These are phyloP conservation scores for Trichoderma arundinaceum DNA, from an alignment of 2,329 filamentous ascomycete species.

Conservation along the genomic window DNA sequence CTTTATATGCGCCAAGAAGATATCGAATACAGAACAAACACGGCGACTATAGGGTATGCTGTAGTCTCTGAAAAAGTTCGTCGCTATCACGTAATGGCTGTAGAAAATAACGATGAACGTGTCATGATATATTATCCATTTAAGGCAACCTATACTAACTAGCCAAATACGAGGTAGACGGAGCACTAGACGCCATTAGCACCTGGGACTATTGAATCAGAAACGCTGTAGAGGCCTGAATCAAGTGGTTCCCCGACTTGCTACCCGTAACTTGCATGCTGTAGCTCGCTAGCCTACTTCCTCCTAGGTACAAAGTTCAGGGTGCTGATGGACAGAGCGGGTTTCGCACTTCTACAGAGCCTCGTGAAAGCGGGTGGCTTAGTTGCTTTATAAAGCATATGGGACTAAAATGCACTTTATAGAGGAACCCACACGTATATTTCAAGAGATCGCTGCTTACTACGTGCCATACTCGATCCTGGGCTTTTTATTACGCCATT, in stretches of 20 bases:
- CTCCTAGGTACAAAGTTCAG: neutral
- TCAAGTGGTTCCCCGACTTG: too few relatives aligned
- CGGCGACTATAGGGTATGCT: neutral
- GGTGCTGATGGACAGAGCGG: conserved; percentile 1
- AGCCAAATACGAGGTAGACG: too few relatives aligned
- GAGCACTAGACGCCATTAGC: too few relatives aligned
- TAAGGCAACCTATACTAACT: too few relatives aligned
- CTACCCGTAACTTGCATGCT: neutral
- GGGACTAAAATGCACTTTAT: neutral
- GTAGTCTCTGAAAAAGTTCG: too few relatives aligned
- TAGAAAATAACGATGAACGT: neutral
- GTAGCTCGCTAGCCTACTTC: neutral
- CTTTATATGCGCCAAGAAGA: neutral
- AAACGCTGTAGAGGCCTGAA: too few relatives aligned
- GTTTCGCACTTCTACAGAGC: neutral
- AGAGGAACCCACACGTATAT: neutral
- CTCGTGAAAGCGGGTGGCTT: neutral
- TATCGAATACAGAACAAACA: neutral
- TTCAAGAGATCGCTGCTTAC: neutral
- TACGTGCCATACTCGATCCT: conserved; percentile 1
- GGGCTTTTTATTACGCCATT: conserved; percentile 25
- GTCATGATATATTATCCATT: too few relatives aligned
- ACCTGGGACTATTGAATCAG: too few relatives aligned
- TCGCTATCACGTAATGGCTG: neutral
- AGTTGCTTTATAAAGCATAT: too few relatives aligned